A percentile compares a stretch with the other conserved stretches of the same genome.
Conservation (phyloP, 108 stramenopile species). For the Discostella stelligeroides region DNA sequence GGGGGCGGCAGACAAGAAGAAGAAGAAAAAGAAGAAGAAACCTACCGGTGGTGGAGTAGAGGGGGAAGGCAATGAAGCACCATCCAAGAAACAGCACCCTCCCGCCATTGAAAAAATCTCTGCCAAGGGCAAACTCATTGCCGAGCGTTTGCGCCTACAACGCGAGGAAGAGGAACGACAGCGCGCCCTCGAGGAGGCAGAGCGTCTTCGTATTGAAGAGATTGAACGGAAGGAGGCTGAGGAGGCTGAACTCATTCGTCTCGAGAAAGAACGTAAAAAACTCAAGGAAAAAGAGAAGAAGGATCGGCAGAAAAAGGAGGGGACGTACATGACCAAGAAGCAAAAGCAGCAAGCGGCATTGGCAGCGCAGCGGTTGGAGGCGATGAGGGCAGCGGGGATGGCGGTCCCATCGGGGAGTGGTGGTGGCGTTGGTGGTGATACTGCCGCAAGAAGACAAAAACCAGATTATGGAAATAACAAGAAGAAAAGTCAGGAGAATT, state of each 20-base stretch:
- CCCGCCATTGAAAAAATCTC: conserved; percentile 57
- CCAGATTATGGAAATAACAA: conserved; percentile 53
- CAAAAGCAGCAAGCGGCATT: conserved; percentile 79
- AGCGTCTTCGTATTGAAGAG: conserved; percentile 76
- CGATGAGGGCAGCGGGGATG: conserved; percentile 91
- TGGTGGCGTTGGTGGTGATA: conserved; percentile 1
- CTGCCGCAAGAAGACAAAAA: conserved; percentile 36
- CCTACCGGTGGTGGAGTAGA: conserved; percentile 47
- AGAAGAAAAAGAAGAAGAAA: conserved; percentile 92
- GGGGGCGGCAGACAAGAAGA: conserved; percentile 52
- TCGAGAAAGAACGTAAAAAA: conserved; percentile 77
- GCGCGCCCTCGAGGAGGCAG: conserved; percentile 77
- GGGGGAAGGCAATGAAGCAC: conserved; percentile 40
- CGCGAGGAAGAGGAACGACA: conserved; percentile 84
- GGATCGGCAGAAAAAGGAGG: conserved; percentile 86
- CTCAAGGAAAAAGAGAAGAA: conserved; percentile 90
- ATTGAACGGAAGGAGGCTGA: conserved; percentile 67
- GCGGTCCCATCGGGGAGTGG: conserved; percentile 30
- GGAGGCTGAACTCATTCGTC: conserved; percentile 64
- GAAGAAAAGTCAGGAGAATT: conserved; percentile 9
- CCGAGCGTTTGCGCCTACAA: conserved; percentile 86
- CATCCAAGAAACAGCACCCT: not conserved
- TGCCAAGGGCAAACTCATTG: conserved; percentile 80
- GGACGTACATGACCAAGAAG: conserved; percentile 92
- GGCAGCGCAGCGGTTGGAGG: conserved; percentile 77